These are phyloP conservation scores for Saccharomycopsis fibuligera DNA, from an alignment of 805 yeast species.

Conservation along the genomic window DNA sequence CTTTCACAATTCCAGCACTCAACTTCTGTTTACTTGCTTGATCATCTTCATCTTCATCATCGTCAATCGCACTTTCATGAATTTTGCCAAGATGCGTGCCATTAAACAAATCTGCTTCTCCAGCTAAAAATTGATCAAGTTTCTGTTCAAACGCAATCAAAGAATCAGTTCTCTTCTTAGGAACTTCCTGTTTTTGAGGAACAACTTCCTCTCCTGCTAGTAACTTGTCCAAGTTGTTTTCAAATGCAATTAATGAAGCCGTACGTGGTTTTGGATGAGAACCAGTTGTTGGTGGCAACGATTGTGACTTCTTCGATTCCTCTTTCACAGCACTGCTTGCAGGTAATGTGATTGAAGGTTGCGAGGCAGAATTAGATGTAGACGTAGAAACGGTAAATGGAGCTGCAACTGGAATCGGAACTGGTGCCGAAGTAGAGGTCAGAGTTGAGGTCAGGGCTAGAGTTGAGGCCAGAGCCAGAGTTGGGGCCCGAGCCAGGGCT, in stretches of 20 bases:
- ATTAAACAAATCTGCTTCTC: conserved; percentile 10
- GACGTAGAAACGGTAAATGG: no score
- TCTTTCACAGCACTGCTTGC: no score
- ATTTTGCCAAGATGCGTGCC: not conserved
- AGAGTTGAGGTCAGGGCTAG: no score
- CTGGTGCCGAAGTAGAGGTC: no score
- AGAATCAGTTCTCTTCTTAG: conserved; percentile 18
- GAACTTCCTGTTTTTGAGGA: not conserved
- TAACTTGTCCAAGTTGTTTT: conserved; percentile 15
- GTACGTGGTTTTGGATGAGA: conserved; percentile 10
- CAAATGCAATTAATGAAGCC: conserved; percentile 19
- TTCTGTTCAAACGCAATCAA: conserved; percentile 19
- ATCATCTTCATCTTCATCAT: conserved; percentile 9
- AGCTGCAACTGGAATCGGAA: not conserved
- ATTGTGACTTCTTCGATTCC: not conserved
- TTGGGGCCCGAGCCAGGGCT: no score
- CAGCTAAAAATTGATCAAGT: conserved; percentile 19
- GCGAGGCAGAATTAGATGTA: not conserved
- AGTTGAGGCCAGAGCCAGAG: no score
- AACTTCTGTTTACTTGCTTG: not conserved
- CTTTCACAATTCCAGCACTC: not conserved
- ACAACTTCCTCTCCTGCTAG: conserved; percentile 1
- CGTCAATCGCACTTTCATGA: conserved; percentile 18
- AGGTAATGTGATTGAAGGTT: not conserved
- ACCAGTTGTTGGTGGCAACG: conserved; percentile 1